phyloP scores from a whole-genome alignment of 441 rosid genomes.

The Eruca vesicaria region DNA sequence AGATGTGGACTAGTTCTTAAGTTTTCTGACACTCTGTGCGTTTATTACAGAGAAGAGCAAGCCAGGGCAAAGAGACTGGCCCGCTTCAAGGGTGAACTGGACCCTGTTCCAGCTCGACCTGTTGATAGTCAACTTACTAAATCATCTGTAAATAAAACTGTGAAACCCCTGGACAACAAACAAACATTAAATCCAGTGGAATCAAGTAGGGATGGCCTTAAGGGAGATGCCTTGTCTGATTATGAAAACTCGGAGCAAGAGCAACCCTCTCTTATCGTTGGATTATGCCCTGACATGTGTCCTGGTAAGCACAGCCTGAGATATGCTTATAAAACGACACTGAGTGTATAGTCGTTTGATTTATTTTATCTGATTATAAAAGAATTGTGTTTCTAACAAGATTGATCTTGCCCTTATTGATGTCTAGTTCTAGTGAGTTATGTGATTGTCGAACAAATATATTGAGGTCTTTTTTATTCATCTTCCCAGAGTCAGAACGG shows the following conservation, averaged over 20 bases:
- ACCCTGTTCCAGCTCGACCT: constrained; percentile 44
- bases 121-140: constrained; percentile 47
- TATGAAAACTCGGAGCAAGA: constrained; percentile 60
- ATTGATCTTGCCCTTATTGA: constrained; percentile 22
- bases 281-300: constrained; percentile 97
- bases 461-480: constrained; percentile 12
- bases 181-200: constrained; percentile 41
- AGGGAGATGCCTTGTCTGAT: constrained; percentile 49
- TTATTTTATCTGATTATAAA: constrained; percentile 26
- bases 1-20: constrained; percentile 15
- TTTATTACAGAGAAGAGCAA: constrained; percentile 68
- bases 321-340: constrained; percentile 13
- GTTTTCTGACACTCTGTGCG: constrained; percentile 13
- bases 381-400: neutral
- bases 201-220: constrained; percentile 44
- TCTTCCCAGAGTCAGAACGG: constrained; percentile 80
- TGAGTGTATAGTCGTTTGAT: constrained; percentile 16
- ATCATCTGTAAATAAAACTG: constrained; percentile 40
- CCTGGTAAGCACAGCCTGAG: constrained; percentile 67
- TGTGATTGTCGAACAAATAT: constrained; percentile 24
- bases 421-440: constrained; percentile 12
- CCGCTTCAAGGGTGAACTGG: constrained; percentile 80
- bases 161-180: constrained; percentile 40
- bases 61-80: constrained; percentile 95
- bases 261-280: constrained; percentile 62